These are phyloP conservation scores for Skeletonema costatum DNA, from an alignment of 108 stramenopile species.

Conservation along the genomic window DNA sequence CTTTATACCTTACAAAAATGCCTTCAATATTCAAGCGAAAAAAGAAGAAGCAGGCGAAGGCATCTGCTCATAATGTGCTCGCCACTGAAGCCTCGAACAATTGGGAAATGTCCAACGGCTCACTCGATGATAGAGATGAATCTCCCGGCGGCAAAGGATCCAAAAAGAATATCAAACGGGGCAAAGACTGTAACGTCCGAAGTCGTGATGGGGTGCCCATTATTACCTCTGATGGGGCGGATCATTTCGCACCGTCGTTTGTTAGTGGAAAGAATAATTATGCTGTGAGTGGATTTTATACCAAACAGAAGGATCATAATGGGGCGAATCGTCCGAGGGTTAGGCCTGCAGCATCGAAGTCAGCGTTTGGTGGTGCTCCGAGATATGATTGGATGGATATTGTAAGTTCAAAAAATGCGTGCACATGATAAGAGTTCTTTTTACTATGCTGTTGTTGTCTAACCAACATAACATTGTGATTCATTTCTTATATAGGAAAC, in stretches of 20 bases:
- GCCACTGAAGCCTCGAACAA: not conserved
- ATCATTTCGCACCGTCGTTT: conserved; percentile 33
- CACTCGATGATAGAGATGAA: not conserved
- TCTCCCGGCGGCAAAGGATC: not conserved
- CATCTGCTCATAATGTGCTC: not conserved
- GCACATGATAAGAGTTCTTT: not conserved
- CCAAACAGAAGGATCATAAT: conserved; percentile 15
- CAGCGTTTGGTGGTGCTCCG: conserved; percentile 76
- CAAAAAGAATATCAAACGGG: conserved; percentile 4
- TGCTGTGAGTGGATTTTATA: conserved; percentile 10
- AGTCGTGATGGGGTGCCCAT: conserved; percentile 46
- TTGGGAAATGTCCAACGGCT: not conserved
- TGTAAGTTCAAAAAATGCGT: conserved; percentile 46
- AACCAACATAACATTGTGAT: not conserved
- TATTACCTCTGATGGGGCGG: conserved; percentile 34
- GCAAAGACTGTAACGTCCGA: conserved; percentile 21
- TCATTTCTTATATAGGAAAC: conserved; percentile 57
- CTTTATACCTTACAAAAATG: conserved; percentile 5
- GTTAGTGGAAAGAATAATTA: conserved; percentile 19
- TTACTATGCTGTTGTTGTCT: not conserved
- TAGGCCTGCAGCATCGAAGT: conserved; percentile 60
- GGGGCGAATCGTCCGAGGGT: conserved; percentile 27
- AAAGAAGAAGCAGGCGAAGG: not conserved
- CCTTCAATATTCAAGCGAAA: conserved; percentile 39
- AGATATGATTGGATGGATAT: conserved; percentile 93